phyloP scores from a whole-genome alignment of 768 basidiomycete species.

The Boletus edulis region DNA sequence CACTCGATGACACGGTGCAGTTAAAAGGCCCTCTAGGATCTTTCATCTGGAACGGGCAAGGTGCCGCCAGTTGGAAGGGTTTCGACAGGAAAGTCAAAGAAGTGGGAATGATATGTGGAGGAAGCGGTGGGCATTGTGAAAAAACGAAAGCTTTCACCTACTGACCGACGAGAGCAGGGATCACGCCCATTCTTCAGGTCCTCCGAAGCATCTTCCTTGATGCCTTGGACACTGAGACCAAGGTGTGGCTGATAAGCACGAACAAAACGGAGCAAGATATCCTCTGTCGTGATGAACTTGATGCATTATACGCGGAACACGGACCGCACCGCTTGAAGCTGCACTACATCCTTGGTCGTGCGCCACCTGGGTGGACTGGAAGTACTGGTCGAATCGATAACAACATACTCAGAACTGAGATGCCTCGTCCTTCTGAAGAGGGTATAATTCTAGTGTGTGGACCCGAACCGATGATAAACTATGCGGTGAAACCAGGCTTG shows the following conservation, averaged over 20 bases:
- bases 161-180: constrained; percentile 27
- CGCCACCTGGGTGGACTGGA: constrained; percentile 38
- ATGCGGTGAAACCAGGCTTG: constrained; percentile 32
- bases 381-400: constrained; percentile 41
- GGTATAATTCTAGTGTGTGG: constrained; percentile 50
- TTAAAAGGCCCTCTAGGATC: constrained; percentile 60
- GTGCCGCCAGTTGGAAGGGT: constrained; percentile 37
- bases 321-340: constrained; percentile 35
- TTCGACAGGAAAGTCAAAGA: constrained; percentile 33
- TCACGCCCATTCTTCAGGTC: constrained; percentile 60
- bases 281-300: constrained; percentile 48
- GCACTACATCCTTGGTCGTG: constrained; percentile 41
- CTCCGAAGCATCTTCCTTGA: constrained; percentile 47
- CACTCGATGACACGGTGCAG: constrained; percentile 48
- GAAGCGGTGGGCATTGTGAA: constrained; percentile 40
- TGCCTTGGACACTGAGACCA: constrained; percentile 32
- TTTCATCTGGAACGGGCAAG: constrained; percentile 50
- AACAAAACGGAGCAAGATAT: constrained; percentile 52
- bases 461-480: constrained; percentile 41
- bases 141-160: not conserved
- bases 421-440: constrained; percentile 40
- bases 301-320: constrained; percentile 32
- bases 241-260: constrained; percentile 46
- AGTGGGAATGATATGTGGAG: constrained; percentile 56
- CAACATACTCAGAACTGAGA: constrained; percentile 36